A percentile compares a stretch with the other conserved stretches of the same genome.
These are phyloP conservation scores for Calonectria ilicicola DNA, from an alignment of 2,329 filamentous ascomycete species.

Conservation along the genomic window DNA sequence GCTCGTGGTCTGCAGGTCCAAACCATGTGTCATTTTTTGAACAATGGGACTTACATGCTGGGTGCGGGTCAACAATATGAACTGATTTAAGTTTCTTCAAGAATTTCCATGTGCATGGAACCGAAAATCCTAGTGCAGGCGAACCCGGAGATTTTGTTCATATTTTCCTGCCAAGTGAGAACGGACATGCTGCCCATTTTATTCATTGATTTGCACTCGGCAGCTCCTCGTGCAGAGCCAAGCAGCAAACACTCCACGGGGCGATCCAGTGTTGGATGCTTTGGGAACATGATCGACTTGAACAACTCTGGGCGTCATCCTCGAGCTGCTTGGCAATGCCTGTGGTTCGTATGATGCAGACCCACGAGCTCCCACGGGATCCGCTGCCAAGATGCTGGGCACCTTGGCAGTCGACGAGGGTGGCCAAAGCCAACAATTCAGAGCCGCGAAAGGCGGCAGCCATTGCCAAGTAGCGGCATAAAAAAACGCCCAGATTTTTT, in stretches of 20 bases:
- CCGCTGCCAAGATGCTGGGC: slow-evolving; percentile 1
- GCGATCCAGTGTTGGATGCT: slow-evolving; percentile 1
- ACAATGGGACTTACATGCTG: not conserved
- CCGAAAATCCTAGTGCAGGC: not conserved
- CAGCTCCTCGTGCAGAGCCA: slow-evolving; percentile 17
- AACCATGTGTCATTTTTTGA: not conserved
- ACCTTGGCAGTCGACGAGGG: not conserved
- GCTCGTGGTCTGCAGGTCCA: not conserved
- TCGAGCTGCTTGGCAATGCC: not conserved
- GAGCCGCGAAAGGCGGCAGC: not conserved
- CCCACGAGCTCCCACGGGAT: not conserved
- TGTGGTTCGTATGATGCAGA: not conserved
- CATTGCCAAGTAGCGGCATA: not conserved
- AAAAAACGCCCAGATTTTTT: not conserved
- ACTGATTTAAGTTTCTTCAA: not conserved
- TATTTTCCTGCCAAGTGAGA: not conserved
- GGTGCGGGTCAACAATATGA: not conserved
- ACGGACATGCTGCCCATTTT: not conserved
- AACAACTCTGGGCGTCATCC: slow-evolving; percentile 4
- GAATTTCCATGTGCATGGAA: not conserved
- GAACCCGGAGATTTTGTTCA: not conserved
- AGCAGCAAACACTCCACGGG: slow-evolving; percentile 2
- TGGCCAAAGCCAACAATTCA: not conserved
- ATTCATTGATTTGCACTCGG: not conserved
- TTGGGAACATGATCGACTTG: slow-evolving; percentile 32